Base-by-base conservation (phyloP, 257 asterid species). In the Schizonepeta tenuifolia region DNA sequence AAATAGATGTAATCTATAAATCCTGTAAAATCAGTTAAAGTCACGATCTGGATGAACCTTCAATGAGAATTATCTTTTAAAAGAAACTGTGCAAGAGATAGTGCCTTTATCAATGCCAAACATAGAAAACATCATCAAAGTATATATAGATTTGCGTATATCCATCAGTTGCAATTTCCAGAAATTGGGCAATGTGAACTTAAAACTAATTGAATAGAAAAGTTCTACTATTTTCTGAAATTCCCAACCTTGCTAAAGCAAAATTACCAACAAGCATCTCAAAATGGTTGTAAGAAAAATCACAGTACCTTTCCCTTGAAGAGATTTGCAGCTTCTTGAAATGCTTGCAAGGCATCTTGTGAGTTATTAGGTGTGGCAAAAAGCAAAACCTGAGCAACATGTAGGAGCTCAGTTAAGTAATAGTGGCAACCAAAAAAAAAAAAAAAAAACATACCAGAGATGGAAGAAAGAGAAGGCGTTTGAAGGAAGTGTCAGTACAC, bases 301-400 rank as follows among this genome's bases (percentile, higher is more conserved):
- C 66, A 5, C 74, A 55, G 6, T 83, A 94, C 99, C 99, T 92
- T 92, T 78, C 96, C 97, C 83, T 88, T 88, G 85, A 95, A 95
- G 81, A 75, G 74, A 79, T 87, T 92, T 65, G 98, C 98, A 65
- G 94, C 98, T 73, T 92, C 96, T 87, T 88, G 95, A 75, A 90
- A 95, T 76, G 84, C 69, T 60, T 85, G 83, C 55, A 88, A 9
- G 64, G 89, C 85, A 75, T 82, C 79, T 63, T 59, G 82, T 1
- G 87, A 80, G 59, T 78, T 86, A 57, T 81, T 86, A 62, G 91
- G 83, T 60, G 89, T 70, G 72, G 90, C 85, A 72, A 95, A 95
- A 64, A 95, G 99, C 87, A 95, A 79, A 75, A 92, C 72, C 99
- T 95, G 86, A 76, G 59, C 11, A 53, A 46, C 15, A 84, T 75